These are phyloP conservation scores for Selaginella tamariscina DNA, from an alignment of 75 land plant genomes.

Conservation along the genomic window DNA sequence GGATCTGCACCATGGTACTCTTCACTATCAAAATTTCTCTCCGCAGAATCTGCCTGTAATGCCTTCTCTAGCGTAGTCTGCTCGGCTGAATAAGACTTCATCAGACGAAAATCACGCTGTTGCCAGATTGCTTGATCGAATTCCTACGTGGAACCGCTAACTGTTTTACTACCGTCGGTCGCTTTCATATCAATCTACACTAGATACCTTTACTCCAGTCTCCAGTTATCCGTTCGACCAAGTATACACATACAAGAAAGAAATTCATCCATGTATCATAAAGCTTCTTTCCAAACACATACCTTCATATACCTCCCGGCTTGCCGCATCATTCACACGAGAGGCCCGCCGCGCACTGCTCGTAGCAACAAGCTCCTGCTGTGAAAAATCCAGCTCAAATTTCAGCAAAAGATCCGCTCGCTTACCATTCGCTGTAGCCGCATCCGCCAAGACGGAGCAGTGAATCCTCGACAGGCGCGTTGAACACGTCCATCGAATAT, in stretches of 20 bases:
- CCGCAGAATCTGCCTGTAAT: conserved; percentile 3
- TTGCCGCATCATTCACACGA: background rate
- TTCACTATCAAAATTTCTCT: background rate
- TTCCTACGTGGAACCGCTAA: background rate
- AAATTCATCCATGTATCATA: background rate
- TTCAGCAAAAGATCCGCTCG: background rate
- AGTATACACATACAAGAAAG: conserved; percentile 33
- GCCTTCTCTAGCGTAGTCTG: conserved; percentile 1
- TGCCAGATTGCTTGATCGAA: conserved; percentile 1
- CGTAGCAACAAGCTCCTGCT: conserved; percentile 3
- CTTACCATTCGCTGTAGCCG: background rate
- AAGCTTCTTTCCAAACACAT: conserved; percentile 1
- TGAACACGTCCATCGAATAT: background rate
- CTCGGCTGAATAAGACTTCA: background rate
- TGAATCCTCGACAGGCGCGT: background rate
- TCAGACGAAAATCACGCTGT: conserved; percentile 11
- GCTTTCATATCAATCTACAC: conserved; percentile 43
- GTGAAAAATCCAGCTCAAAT: conserved; percentile 2
- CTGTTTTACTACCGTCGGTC: conserved; percentile 38
- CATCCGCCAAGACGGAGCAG: background rate
- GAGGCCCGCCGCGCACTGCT: conserved; percentile 4
- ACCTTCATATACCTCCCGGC: conserved; percentile 1
- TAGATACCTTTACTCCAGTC: conserved; percentile 78
- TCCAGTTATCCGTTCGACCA: conserved; percentile 81
- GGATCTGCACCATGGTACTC: background rate